phyloP scores from a whole-genome alignment of 352 stramenopile species.

The Globisporangium spinosum region DNA sequence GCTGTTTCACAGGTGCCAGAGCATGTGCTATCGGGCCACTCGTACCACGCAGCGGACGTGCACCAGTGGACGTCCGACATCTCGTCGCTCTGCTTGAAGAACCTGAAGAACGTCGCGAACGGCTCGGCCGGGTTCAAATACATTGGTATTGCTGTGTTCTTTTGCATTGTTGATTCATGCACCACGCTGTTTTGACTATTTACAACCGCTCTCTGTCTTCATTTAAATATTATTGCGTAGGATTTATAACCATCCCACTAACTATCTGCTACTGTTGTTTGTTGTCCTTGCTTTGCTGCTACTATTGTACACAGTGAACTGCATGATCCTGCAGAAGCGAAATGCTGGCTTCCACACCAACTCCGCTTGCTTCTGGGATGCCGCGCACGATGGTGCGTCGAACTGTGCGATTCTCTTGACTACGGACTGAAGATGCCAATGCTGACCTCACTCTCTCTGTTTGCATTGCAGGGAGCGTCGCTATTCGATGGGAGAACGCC shows the following conservation, averaged over 20 bases:
- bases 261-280: conserved; percentile 10
- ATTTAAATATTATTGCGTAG: conserved; percentile 13
- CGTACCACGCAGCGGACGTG: conserved; percentile 79
- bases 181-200: background rate
- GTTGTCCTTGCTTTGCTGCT: background rate
- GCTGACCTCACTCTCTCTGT: conserved; percentile 8
- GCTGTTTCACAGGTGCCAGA: conserved; percentile 53
- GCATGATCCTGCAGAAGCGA: conserved; percentile 86
- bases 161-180: background rate
- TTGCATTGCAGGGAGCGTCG: conserved; percentile 47
- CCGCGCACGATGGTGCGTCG: conserved; percentile 69
- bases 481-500: conserved; percentile 70
- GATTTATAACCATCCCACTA: conserved; percentile 12
- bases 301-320: conserved; percentile 59
- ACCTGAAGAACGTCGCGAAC: conserved; percentile 80
- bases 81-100: conserved; percentile 74
- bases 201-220: background rate
- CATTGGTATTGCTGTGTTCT: conserved; percentile 43
- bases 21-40: conserved; percentile 54
- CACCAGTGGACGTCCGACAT: conserved; percentile 79
- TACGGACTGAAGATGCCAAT: background rate
- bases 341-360: conserved; percentile 87
- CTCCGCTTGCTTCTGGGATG: conserved; percentile 86
- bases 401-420: background rate
- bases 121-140: conserved; percentile 88